Evolutionary conservation across 108 stramenopile species (phyloP).

Genomic region (Cyclotella atomus): DNA sequence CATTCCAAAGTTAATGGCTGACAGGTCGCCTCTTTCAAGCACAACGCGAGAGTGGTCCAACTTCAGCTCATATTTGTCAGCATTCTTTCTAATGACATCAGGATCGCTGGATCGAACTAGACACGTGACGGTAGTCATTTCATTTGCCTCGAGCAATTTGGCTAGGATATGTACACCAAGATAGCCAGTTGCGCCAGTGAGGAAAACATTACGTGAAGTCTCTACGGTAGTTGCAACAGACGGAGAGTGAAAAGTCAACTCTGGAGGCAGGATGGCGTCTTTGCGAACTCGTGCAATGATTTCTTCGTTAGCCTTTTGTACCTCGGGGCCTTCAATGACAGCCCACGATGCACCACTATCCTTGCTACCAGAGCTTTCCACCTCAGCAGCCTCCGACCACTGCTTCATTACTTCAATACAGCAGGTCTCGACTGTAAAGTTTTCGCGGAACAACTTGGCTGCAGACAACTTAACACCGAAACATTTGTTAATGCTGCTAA

Average conservation of each 20-base stretch:
- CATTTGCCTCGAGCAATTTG: constrained; percentile 54
- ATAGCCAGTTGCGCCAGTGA: constrained; percentile 81
- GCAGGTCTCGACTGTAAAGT: constrained; percentile 16
- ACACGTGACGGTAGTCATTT: constrained; percentile 62
- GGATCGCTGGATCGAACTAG: constrained; percentile 58
- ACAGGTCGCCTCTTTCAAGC: constrained; percentile 65
- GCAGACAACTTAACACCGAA: constrained; percentile 25
- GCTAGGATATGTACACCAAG: constrained; percentile 74
- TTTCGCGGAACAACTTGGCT: constrained; percentile 22
- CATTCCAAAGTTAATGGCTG: constrained; percentile 66
- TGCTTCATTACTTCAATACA: constrained; percentile 29
- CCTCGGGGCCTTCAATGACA: constrained; percentile 37
- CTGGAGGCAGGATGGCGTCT: constrained; percentile 40
- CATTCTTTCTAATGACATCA: constrained; percentile 51
- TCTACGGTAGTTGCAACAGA: neutral
- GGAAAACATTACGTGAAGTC: constrained; percentile 60
- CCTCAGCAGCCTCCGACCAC: constrained; percentile 18
- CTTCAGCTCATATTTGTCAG: constrained; percentile 44
- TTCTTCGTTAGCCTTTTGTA: constrained; percentile 9
- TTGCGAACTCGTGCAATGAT: constrained; percentile 40
- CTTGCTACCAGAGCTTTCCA: constrained; percentile 2
- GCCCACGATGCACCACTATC: constrained; percentile 7
- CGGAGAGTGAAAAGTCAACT: constrained; percentile 23
- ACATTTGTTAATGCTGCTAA: constrained; percentile 39
- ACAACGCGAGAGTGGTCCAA: constrained; percentile 46